These are phyloP conservation scores for Trichosporon ovoides DNA, from an alignment of 1,284 basidiomycete species.

Conservation along the genomic window DNA sequence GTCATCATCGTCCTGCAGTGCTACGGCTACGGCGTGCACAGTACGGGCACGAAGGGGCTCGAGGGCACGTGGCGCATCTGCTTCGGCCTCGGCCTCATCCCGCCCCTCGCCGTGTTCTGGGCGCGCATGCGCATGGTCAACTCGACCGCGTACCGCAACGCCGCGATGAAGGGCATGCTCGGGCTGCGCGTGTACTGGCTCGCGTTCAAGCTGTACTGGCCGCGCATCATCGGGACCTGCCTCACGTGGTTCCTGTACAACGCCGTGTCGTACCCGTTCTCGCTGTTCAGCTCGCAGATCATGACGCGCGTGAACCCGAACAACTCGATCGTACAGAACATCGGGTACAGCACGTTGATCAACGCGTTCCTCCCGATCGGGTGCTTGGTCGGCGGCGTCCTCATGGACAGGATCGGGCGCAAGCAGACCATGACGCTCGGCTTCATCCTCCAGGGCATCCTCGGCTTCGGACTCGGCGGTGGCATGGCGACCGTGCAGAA, in stretches of 20 bases:
- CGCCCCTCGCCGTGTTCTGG: slow-evolving; percentile 63
- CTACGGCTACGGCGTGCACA: slow-evolving; percentile 44
- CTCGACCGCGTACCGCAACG: slow-evolving; percentile 60
- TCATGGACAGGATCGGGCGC: slow-evolving; percentile 57
- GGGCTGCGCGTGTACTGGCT: slow-evolving; percentile 41
- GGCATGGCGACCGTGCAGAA: slow-evolving; percentile 20
- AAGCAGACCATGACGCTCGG: slow-evolving; percentile 25
- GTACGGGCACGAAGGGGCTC: slow-evolving; percentile 61
- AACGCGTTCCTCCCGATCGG: slow-evolving; percentile 52
- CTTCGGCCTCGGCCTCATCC: slow-evolving; percentile 64
- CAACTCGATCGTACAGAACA: slow-evolving; percentile 41
- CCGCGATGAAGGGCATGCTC: slow-evolving; percentile 59
- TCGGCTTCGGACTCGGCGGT: slow-evolving; percentile 24
- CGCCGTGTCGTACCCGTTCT: slow-evolving; percentile 69
- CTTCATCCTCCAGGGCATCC: slow-evolving; percentile 17
- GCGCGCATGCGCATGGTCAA: slow-evolving; percentile 60
- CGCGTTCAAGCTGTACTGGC: slow-evolving; percentile 65
- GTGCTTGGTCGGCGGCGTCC: slow-evolving; percentile 67
- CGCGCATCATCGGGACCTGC: slow-evolving; percentile 61
- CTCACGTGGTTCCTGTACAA: slow-evolving; percentile 74
- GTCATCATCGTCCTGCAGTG: slow-evolving; percentile 51
- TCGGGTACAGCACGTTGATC: slow-evolving; percentile 33
- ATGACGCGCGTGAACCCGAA: slow-evolving; percentile 56
- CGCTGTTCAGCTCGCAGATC: slow-evolving; percentile 58
- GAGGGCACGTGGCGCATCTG: slow-evolving; percentile 69